Evolutionary conservation across 1,284 basidiomycete genomes (phyloP).

Genomic region (Marasmius tenuissimus): DNA sequence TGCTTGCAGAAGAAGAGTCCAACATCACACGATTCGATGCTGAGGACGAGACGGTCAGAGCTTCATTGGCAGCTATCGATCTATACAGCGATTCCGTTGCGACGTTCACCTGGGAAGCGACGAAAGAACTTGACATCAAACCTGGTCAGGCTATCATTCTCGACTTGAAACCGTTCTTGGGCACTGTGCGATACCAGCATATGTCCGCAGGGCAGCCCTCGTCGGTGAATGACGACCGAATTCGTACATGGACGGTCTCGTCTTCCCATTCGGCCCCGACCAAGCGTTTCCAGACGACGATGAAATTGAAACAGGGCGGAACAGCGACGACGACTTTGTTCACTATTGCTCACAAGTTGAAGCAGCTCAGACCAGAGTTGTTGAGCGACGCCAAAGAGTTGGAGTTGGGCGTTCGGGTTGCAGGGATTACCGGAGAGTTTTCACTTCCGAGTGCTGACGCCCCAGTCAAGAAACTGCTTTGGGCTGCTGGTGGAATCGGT

Average conservation of each 20-base stretch:
- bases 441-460: slow-evolving; percentile 23
- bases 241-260: slow-evolving; percentile 68
- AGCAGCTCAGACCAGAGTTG: slow-evolving; percentile 35
- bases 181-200: slow-evolving; percentile 45
- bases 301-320: slow-evolving; percentile 53
- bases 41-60: slow-evolving; percentile 26
- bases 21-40: slow-evolving; percentile 25
- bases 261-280: slow-evolving; percentile 23
- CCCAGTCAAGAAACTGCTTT: slow-evolving; percentile 33
- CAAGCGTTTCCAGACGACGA: slow-evolving; percentile 42
- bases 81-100: slow-evolving; percentile 50
- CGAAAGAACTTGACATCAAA: slow-evolving; percentile 32
- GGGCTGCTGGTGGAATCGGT: slow-evolving; percentile 60
- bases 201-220: slow-evolving; percentile 47
- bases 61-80: slow-evolving; percentile 35
- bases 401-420: slow-evolving; percentile 34
- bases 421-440: slow-evolving; percentile 42
- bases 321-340: slow-evolving; percentile 54
- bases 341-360: slow-evolving; percentile 40
- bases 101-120: slow-evolving; percentile 52
- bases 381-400: slow-evolving; percentile 37
- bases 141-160: slow-evolving; percentile 59
- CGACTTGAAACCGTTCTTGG: slow-evolving; percentile 52
- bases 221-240: slow-evolving; percentile 59
- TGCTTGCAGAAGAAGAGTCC: slow-evolving; percentile 48